phyloP scores from a whole-genome alignment of 495 filamentous ascomycete genomes.

The Lasiosphaeria miniovina region DNA sequence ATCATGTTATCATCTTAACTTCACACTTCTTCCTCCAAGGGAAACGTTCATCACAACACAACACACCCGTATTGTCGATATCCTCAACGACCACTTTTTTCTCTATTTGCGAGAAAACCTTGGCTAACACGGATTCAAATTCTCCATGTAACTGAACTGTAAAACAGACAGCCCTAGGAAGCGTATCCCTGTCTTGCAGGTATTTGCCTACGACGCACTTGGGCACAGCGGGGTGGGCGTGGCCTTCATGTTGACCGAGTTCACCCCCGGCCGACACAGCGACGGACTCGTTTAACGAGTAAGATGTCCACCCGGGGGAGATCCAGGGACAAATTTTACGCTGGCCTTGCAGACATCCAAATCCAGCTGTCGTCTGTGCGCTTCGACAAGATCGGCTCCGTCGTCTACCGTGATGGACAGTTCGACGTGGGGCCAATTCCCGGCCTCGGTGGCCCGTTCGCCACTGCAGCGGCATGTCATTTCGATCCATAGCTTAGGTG shows the following conservation, averaged over 20 bases:
- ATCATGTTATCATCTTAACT: no score
- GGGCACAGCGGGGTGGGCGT: constrained; percentile 2
- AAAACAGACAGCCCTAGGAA: no score
- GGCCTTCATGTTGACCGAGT: constrained; percentile 9
- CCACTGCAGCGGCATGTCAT: no score
- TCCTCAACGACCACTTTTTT: no score
- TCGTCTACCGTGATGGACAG: not conserved
- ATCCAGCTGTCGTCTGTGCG: not conserved
- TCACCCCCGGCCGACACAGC: constrained; percentile 5
- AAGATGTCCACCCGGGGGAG: not conserved
- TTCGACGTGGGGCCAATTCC: constrained; percentile 6
- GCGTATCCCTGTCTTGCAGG: not conserved
- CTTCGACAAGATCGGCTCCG: constrained; percentile 6
- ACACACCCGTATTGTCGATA: no score
- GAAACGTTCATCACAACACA: no score
- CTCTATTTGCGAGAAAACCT: no score
- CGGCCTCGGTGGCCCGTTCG: constrained; percentile 1
- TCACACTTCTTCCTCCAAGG: no score
- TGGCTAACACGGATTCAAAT: no score
- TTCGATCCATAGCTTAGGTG: no score
- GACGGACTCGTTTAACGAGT: constrained; percentile 3
- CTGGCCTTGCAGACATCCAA: not conserved
- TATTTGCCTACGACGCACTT: constrained; percentile 2
- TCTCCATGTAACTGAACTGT: no score
- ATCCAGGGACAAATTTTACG: constrained; percentile 2